Evolutionary conservation across 495 filamentous ascomycete genomes (phyloP).

Genomic region (Oidiodendron maius): DNA sequence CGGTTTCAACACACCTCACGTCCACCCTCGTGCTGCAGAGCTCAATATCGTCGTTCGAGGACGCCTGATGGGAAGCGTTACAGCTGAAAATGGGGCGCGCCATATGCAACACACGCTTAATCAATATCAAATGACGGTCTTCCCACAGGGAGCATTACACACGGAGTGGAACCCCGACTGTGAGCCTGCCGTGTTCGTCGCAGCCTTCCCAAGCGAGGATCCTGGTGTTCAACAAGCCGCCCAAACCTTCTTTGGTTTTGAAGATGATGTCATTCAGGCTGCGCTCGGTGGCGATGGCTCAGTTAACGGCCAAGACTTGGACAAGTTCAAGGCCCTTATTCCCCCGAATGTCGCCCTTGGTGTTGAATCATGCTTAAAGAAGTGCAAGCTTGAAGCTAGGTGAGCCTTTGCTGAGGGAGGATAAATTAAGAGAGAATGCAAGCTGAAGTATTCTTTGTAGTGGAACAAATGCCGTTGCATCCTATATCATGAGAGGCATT

Average conservation of each 20-base stretch:
- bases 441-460: too few relatives aligned
- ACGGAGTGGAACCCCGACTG: constrained; percentile 42
- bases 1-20: constrained; percentile 42
- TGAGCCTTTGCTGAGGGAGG: too few relatives aligned
- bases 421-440: too few relatives aligned
- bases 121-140: constrained; percentile 32
- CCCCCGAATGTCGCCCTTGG: constrained; percentile 26
- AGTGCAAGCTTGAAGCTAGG: too few relatives aligned
- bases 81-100: constrained; percentile 36
- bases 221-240: constrained; percentile 28
- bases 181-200: constrained; percentile 32
- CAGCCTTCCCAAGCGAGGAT: constrained; percentile 36
- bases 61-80: constrained; percentile 29
- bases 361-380: constrained; percentile 19
- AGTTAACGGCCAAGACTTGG: constrained; percentile 29
- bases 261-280: constrained; percentile 27
- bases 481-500: too few relatives aligned
- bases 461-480: too few relatives aligned
- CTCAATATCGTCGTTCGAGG: constrained; percentile 34
- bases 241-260: constrained; percentile 29
- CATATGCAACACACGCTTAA: constrained; percentile 27
- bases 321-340: constrained; percentile 28
- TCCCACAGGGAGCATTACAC: constrained; percentile 39
- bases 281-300: constrained; percentile 24
- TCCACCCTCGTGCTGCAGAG: constrained; percentile 42